A percentile compares a stretch with the other conserved stretches of the same genome.
phyloP scores from a whole-genome alignment of 73 alveolate genomes.

The Symbiodinium pilosum region DNA sequence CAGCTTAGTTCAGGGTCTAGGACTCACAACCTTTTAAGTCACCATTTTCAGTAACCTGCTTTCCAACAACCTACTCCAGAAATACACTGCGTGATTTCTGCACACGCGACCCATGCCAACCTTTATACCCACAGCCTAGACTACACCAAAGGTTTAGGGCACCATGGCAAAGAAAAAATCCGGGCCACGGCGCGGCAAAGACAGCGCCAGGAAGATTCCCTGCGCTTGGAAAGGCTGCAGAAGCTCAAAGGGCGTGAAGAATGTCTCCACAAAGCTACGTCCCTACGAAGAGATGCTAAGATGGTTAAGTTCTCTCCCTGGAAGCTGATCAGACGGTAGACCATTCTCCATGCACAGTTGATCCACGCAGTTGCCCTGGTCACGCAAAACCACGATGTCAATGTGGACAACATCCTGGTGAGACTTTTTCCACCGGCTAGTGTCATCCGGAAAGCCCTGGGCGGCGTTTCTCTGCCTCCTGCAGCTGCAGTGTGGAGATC shows the following conservation, averaged over 20 bases:
- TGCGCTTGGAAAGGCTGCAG: neutral
- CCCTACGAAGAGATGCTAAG: neutral
- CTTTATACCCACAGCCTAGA: no score
- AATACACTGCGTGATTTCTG: no score
- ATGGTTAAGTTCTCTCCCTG: neutral
- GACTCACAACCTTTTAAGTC: no score
- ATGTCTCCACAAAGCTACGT: neutral
- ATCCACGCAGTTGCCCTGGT: neutral
- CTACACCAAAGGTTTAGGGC: no score
- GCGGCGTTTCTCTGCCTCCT: neutral
- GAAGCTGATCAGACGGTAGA: no score
- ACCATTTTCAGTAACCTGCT: no score
- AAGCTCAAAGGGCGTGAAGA: neutral
- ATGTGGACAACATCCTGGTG: neutral
- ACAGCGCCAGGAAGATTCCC: neutral
- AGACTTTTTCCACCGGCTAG: neutral
- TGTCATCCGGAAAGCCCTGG: neutral
- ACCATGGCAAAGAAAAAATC: neutral
- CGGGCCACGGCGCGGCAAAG: neutral
- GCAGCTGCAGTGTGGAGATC: neutral
- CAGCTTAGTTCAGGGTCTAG: no score
- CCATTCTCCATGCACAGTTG: no score
- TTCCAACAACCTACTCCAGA: no score
- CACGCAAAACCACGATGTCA: neutral
- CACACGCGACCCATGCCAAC: no score